phyloP scores from a whole-genome alignment of 2,329 filamentous ascomycete species.

The Trichoderma atrobrunneum region DNA sequence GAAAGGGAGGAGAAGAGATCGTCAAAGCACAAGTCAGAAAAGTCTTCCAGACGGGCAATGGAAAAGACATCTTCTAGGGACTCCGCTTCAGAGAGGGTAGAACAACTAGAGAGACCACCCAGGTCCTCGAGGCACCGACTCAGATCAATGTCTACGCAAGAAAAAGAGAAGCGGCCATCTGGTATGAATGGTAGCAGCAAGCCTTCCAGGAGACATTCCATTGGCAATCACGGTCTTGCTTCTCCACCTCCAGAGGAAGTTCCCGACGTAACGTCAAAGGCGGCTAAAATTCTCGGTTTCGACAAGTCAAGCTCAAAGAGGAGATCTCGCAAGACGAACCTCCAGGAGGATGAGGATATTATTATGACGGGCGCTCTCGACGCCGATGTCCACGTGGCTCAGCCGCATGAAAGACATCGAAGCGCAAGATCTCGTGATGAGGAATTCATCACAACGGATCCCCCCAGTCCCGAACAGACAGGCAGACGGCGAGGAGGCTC shows the following conservation, averaged over 20 bases:
- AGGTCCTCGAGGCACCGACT: conserved; percentile 54
- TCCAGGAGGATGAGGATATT: conserved; percentile 49
- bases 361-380: conserved; percentile 46
- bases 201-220: conserved; percentile 65
- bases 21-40: conserved; percentile 66
- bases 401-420: conserved; percentile 34
- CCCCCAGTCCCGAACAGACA: conserved; percentile 33
- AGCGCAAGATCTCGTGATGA: conserved; percentile 38
- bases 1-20: conserved; percentile 46
- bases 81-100: conserved; percentile 70
- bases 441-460: conserved; percentile 39
- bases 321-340: conserved; percentile 43
- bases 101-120: conserved; percentile 43
- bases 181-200: conserved; percentile 47
- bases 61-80: conserved; percentile 64
- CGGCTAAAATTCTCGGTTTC: conserved; percentile 71
- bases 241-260: conserved; percentile 71
- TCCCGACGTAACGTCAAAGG: conserved; percentile 67
- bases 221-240: conserved; percentile 63
- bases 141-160: conserved; percentile 66
- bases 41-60: conserved; percentile 49
- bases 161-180: conserved; percentile 59
- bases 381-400: conserved; percentile 33
- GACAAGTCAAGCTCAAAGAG: conserved; percentile 42
- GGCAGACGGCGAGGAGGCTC: conserved; percentile 36